These are phyloP conservation scores for Cicer chorassanicum DNA, from an alignment of 306 rosid genomes.

Conservation along the genomic window DNA sequence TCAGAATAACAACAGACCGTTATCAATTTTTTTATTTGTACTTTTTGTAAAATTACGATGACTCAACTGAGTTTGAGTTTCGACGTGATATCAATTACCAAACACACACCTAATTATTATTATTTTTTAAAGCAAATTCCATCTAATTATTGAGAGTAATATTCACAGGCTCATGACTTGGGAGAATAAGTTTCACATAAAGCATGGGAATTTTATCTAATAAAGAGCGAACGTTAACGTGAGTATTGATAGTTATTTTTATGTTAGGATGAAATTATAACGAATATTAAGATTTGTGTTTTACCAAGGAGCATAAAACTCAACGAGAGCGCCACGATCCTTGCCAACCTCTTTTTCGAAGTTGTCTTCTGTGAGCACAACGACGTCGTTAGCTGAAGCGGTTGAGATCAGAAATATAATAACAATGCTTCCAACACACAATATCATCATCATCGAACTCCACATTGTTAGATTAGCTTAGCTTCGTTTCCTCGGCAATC, in stretches of 20 bases:
- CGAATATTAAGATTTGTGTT: background rate
- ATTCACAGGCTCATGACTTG: background rate
- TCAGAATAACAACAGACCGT: too few species aligned
- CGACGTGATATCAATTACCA: too few species aligned
- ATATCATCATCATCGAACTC: constrained; percentile 40
- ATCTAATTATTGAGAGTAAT: background rate
- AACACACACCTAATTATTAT: too few species aligned
- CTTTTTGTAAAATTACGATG: too few species aligned
- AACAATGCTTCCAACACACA: constrained; percentile 52
- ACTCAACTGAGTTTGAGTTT: too few species aligned
- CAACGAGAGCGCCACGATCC: constrained; percentile 82
- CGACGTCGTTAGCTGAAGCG: constrained; percentile 71
- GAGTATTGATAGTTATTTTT: too few species aligned
- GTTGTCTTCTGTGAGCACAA: constrained; percentile 63
- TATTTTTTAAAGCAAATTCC: background rate
- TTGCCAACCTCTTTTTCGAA: constrained; percentile 84
- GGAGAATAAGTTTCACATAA: background rate
- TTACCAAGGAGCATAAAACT: constrained; percentile 97
- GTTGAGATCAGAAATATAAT: constrained; percentile 50
- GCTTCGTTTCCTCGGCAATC: background rate
- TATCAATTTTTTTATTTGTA: too few species aligned
- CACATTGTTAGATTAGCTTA: constrained; percentile 50
- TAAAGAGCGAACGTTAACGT: background rate
- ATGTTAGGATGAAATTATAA: background rate
- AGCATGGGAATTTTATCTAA: background rate